Percentiles rank a stretch among this genome's conserved stretches.
Conservation (phyloP, 2,329 filamentous ascomycete species). For the Sporothrix globosa region DNA sequence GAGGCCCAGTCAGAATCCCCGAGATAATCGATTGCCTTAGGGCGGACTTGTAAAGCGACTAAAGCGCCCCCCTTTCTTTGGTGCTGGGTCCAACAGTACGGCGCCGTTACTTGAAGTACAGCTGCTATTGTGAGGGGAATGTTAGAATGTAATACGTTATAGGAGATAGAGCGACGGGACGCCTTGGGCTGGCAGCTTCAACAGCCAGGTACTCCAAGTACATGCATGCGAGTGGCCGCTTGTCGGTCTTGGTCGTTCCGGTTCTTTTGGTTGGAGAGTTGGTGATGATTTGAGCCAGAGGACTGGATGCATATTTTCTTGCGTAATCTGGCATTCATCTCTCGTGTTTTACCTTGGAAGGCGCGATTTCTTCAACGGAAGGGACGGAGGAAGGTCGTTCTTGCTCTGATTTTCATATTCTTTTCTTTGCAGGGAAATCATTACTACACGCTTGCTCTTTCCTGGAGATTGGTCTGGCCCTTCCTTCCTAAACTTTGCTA, state of each 20-base stretch:
- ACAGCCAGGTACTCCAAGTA: constrained; percentile 1
- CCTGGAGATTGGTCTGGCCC: neutral
- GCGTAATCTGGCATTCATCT: neutral
- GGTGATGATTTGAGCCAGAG: neutral
- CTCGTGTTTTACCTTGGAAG: neutral
- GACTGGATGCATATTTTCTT: neutral
- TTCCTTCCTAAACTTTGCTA: neutral
- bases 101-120: neutral
- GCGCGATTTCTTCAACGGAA: constrained; percentile 10
- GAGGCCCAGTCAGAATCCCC: neutral
- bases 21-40: neutral
- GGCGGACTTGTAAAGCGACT: neutral
- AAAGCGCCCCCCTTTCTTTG: neutral
- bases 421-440: neutral
- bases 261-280: neutral
- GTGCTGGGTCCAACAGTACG: constrained; percentile 11
- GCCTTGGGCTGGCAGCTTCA: neutral
- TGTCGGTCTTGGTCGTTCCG: neutral
- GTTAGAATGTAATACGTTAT: too few relatives aligned
- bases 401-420: neutral
- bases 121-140: too few relatives aligned
- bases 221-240: neutral
- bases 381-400: neutral
- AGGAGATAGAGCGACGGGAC: constrained; percentile 23
- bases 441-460: constrained; percentile 1